Evolutionary conservation across 2,329 filamentous ascomycete genomes (phyloP), one percentile per base, ranked within the genome.

Genomic region (Diplodia scrobiculata): DNA sequence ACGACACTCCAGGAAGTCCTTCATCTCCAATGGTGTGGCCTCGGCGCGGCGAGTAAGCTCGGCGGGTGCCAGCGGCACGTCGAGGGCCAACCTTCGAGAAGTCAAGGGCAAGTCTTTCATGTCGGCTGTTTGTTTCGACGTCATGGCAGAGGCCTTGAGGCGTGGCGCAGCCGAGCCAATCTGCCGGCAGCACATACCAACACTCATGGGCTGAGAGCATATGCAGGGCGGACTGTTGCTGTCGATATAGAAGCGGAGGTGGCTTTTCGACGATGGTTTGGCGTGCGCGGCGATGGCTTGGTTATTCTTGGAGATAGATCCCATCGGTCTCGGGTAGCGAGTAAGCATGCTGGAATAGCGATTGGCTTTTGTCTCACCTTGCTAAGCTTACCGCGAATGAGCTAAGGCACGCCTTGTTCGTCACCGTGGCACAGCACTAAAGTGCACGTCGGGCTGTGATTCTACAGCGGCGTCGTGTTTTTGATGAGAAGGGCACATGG

Each of bases 41-140:
- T 34, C 25, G 58, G 58, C 58, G 9, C 29, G 4, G 27, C 2
- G 34, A 19, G 41, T 29, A 29, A 11, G 58, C 6, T 25, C 29
- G 34, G 17, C 5, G 53, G 25, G 10, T 13, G 6, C 19, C 36
- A 34, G 19, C 3, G 34, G 29, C 5, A 45, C 34, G 27, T 17
- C 36, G 36, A 41, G 54, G 36, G 21, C 29, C 3, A n/a, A n/a
- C 48, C 25, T 50, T 62, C 58, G 55, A 48, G 55, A 60, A 34
- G 55, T 21, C 41, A 38, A 47, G 55, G 17, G 25, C 17, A 60
- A 60, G 29, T 45, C 25, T 47, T 60, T 60, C 41, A 29, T 62
- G 50, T 62, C 58, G 21, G 25, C 45, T n/a, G 29, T 58, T 29
- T 58, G 53, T 58, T 58, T 45, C 53, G 36, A 45, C 41, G n/a